Base-by-base conservation (phyloP, 805 yeast genomes). In the Priceomyces fermenticarens region DNA sequence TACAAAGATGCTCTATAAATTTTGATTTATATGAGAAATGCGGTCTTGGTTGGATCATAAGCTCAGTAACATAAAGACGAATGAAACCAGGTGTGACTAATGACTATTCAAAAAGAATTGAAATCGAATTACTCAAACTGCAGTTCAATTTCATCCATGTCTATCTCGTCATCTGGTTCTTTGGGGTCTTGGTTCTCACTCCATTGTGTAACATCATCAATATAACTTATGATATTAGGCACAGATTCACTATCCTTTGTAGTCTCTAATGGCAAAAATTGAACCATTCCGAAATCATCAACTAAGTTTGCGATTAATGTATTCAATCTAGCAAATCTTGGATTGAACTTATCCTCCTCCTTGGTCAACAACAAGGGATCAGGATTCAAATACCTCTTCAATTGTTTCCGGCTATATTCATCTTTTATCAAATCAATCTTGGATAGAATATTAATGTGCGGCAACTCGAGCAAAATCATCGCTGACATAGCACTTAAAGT, bases 241-340 rank as follows among this genome's bases (percentile, higher is more conserved):
- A 93, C 83, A 36, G 88, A 78, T 32, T 82, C 88, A 36, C 88
- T 81, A 35, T 81, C 84, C 53, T 73, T 72, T 23, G 72, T 61
- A 49, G 82, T 77, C 56, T 89, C 95, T 47, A 93, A 72, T 0
- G 99, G 98, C 49, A 93, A 67, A 57, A 89, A 93, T 59, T 93
- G 97, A 2, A 93, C 97, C 99, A 93, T 93, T 5, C 99, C 99
- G 60, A 93, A 93, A 55, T 93, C 99, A 57, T 93, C 98, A 28
- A 90, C 95, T 50, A 93, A 70, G 47, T 85, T 81, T 0, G 97
- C 97, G 51, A 93, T 89, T 11, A 90, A 77, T 51, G 77, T 77
- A 59, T 88, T 91, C 44, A 93, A 73, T 46, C 72, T 78, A 30
- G 81, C 75, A 55, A 81, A 91, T 54, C 76, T 83, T 10, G 80